Evolutionary conservation across 2,329 filamentous ascomycete genomes (phyloP).

Genomic region (Hymenoscyphus linearis): DNA sequence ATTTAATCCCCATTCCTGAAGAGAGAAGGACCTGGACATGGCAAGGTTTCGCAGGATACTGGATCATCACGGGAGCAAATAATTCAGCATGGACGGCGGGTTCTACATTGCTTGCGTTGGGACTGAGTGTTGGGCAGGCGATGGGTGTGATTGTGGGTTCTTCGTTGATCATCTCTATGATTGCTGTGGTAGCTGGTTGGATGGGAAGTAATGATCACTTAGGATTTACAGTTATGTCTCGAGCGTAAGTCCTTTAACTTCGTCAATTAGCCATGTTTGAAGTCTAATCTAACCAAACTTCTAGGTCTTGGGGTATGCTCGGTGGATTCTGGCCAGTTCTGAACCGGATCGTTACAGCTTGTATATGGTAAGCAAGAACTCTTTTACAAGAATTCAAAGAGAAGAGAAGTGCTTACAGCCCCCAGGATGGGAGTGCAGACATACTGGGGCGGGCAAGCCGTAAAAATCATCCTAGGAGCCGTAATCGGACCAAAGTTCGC

Average conservation of each 20-base stretch:
- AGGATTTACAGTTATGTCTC: conserved; percentile 33
- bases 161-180: conserved; percentile 31
- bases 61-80: conserved; percentile 30
- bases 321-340: conserved; percentile 32
- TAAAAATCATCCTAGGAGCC: conserved; percentile 31
- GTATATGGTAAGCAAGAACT: conserved; percentile 24
- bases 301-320: conserved; percentile 30
- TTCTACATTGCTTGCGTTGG: conserved; percentile 27
- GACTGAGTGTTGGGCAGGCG: conserved; percentile 29
- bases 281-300: not conserved
- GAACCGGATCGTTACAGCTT: conserved; percentile 31
- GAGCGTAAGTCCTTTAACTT: conserved; percentile 13
- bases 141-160: conserved; percentile 33
- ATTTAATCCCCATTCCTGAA: conserved; percentile 22
- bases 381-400: not conserved
- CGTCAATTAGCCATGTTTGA: not conserved
- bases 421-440: conserved; percentile 34
- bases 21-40: conserved; percentile 29
- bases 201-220: conserved; percentile 32
- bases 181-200: conserved; percentile 34
- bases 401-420: conserved; percentile 12
- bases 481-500: conserved; percentile 34
- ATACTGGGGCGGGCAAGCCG: conserved; percentile 28
- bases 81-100: conserved; percentile 30
- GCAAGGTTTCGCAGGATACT: conserved; percentile 31